These are phyloP conservation scores for Heimioporus punctisporus DNA, from an alignment of 1,284 basidiomycete species.

Conservation along the genomic window DNA sequence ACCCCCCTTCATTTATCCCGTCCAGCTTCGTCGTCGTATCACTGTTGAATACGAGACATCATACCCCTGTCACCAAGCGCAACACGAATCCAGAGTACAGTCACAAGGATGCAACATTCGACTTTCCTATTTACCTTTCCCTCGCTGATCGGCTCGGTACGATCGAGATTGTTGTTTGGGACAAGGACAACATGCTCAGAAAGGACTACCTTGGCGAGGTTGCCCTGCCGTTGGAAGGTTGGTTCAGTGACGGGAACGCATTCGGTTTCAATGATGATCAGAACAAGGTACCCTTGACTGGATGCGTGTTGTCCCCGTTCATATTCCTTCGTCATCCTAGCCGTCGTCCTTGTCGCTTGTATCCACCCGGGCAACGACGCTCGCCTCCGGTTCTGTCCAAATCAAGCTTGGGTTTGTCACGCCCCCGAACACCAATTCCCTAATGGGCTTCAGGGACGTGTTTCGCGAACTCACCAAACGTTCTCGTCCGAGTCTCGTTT, in stretches of 20 bases:
- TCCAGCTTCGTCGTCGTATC: constrained; percentile 74
- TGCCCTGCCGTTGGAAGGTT: constrained; percentile 75
- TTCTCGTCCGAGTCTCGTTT: constrained; percentile 67
- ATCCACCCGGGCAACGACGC: constrained; percentile 66
- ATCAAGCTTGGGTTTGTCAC: constrained; percentile 80
- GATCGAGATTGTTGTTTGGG: constrained; percentile 92
- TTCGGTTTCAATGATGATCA: constrained; percentile 57
- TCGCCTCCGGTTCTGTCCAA: constrained; percentile 62
- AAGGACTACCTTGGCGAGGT: constrained; percentile 97
- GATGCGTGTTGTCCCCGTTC: constrained; percentile 7
- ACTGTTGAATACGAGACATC: constrained; percentile 64
- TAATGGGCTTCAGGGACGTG: constrained; percentile 54
- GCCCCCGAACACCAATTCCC: constrained; percentile 41
- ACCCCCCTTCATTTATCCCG: constrained; percentile 3
- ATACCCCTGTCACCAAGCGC: constrained; percentile 83
- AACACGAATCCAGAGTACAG: constrained; percentile 78
- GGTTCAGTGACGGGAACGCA: constrained; percentile 65
- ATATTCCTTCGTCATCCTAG: constrained; percentile 35
- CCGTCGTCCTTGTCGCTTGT: constrained; percentile 56
- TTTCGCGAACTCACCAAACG: constrained; percentile 69
- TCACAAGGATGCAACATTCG: constrained; percentile 80
- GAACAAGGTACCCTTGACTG: constrained; percentile 51
- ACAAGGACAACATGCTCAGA: constrained; percentile 79
- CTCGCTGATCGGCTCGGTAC: constrained; percentile 74
- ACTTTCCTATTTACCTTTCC: constrained; percentile 82